phyloP scores from a whole-genome alignment of 1,284 basidiomycete species.

The Phlebopus sp. region DNA sequence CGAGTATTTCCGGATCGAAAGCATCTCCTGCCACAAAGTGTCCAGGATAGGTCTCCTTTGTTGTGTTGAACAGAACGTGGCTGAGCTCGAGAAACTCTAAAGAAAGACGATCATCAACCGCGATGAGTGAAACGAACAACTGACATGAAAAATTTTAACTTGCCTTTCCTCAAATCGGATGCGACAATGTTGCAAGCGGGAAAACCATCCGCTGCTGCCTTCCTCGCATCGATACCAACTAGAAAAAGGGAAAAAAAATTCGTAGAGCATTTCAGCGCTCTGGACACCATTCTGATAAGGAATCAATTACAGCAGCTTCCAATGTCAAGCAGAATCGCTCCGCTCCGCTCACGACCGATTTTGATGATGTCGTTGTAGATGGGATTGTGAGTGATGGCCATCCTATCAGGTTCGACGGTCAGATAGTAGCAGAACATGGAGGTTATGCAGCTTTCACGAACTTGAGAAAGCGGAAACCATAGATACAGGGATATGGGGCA shows the following conservation, averaged over 20 bases:
- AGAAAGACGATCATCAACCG: background rate
- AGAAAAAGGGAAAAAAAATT: background rate
- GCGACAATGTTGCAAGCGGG: conserved; percentile 23
- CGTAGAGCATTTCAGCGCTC: background rate
- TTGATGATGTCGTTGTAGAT: conserved; percentile 17
- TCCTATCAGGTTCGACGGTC: conserved; percentile 4
- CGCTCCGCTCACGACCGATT: conserved; percentile 19
- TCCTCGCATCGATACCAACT: conserved; percentile 29
- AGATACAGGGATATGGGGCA: conserved; percentile 4
- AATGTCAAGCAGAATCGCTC: conserved; percentile 25
- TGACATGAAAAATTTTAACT: background rate
- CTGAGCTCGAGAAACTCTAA: conserved; percentile 26
- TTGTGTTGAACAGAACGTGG: conserved; percentile 30
- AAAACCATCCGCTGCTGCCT: conserved; percentile 22
- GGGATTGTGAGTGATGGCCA: conserved; percentile 12
- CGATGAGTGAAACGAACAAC: background rate
- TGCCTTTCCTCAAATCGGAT: conserved; percentile 20
- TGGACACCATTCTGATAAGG: background rate
- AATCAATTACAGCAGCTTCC: conserved; percentile 25
- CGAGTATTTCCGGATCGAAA: conserved; percentile 24
- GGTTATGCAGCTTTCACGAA: background rate
- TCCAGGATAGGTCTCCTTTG: conserved; percentile 25
- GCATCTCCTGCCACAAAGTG: conserved; percentile 29
- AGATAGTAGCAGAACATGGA: background rate
- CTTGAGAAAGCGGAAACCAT: background rate